Percentiles rank a stretch among this genome's conserved stretches.
These are phyloP conservation scores for Volvariella surrecta DNA, from an alignment of 1,284 basidiomycete genomes.

Conservation along the genomic window DNA sequence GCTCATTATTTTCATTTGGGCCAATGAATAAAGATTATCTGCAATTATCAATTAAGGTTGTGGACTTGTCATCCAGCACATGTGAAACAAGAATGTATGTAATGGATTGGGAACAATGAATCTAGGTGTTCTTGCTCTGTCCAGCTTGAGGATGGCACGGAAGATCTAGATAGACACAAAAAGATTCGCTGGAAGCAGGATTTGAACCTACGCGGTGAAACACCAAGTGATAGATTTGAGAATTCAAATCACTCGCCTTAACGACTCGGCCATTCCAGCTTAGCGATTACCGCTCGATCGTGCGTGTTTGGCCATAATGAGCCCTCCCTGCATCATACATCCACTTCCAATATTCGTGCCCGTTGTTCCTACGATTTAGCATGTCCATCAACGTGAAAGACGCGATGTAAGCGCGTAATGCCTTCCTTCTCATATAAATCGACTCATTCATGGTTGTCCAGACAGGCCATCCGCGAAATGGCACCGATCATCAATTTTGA, in stretches of 20 bases:
- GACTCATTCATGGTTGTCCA: slow-evolving; percentile 17
- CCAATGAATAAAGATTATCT: too few relatives aligned
- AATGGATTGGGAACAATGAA: too few relatives aligned
- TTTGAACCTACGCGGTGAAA: slow-evolving; percentile 73
- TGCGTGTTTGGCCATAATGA: background rate
- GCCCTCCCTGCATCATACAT: background rate
- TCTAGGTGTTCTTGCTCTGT: too few relatives aligned
- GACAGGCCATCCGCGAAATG: slow-evolving; percentile 62
- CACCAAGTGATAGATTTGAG: slow-evolving; percentile 59
- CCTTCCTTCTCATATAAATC: background rate
- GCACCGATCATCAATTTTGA: slow-evolving; percentile 62
- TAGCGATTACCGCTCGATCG: too few relatives aligned
- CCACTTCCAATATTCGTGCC: background rate
- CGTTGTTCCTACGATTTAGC: background rate
- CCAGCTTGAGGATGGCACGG: too few relatives aligned
- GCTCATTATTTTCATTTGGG: too few relatives aligned
- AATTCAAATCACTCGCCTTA: slow-evolving; percentile 59
- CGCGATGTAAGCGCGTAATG: slow-evolving; percentile 19
- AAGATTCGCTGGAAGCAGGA: slow-evolving; percentile 65
- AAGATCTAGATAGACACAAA: too few relatives aligned
- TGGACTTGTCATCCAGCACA: background rate
- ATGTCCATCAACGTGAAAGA: slow-evolving; percentile 26
- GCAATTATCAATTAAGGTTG: background rate
- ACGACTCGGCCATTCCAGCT: slow-evolving; percentile 77
- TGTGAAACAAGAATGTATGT: background rate